Evolutionary conservation across 176 grass and related monocot genomes (phyloP).

Genomic region (Avena eriantha): DNA sequence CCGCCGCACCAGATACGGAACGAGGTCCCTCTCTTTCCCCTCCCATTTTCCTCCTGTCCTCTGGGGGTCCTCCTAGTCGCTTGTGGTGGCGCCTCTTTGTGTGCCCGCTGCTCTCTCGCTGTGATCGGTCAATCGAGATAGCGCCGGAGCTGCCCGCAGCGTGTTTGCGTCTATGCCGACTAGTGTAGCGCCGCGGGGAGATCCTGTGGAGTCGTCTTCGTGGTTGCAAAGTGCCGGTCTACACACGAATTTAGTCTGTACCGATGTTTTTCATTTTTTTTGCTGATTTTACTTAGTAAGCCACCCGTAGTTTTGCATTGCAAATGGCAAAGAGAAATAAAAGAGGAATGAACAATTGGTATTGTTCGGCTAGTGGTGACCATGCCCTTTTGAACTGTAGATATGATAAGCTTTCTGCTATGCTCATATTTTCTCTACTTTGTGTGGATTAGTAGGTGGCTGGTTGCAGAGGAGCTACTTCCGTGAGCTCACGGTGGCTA

Average conservation of each 20-base stretch:
- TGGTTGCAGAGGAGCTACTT: constrained; percentile 61
- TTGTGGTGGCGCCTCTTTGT: not conserved
- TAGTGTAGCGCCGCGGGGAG: not conserved
- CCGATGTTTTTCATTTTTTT: not conserved
- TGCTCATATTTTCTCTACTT: constrained; percentile 38
- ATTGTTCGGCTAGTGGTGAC: not conserved
- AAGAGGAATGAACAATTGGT: not conserved
- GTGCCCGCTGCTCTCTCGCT: not conserved
- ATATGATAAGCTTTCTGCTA: not conserved
- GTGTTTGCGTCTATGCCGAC: constrained; percentile 40
- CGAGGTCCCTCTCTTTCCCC: constrained; percentile 39
- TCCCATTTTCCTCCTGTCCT: not conserved
- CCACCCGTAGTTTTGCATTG: too few relatives aligned
- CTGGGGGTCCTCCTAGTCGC: not conserved
- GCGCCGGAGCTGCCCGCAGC: not conserved
- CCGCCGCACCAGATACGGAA: constrained; percentile 44
- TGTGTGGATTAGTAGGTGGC: constrained; percentile 81
- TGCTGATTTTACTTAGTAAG: not conserved
- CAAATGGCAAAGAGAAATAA: not conserved
- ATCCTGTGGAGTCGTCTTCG: not conserved
- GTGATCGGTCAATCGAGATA: too few relatives aligned
- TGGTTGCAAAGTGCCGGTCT: not conserved
- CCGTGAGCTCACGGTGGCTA: constrained; percentile 54
- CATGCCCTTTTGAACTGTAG: not conserved
- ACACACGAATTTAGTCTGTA: not conserved